phyloP scores from a whole-genome alignment of 768 basidiomycete genomes.

The Russula sp. region DNA sequence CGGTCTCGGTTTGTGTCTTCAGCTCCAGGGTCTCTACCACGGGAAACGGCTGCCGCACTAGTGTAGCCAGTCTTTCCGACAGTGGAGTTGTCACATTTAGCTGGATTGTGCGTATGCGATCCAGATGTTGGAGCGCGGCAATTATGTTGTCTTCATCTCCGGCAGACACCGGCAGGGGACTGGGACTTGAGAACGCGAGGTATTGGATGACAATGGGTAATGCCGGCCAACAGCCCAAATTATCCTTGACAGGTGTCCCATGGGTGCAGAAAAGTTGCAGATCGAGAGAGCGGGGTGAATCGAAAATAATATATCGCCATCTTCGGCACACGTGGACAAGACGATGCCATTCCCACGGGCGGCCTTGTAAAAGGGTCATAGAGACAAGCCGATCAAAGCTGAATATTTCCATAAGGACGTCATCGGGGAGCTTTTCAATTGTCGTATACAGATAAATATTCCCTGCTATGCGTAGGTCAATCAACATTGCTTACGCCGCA shows the following conservation, averaged over 20 bases:
- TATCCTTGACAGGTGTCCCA: neutral
- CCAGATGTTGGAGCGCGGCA: neutral
- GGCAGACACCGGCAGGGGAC: too few relatives aligned
- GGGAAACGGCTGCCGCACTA: neutral
- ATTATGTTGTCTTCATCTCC: neutral
- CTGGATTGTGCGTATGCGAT: neutral
- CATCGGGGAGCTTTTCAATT: too few relatives aligned
- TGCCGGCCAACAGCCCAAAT: neutral
- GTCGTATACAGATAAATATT: too few relatives aligned
- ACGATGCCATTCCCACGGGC: neutral
- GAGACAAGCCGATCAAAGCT: too few relatives aligned
- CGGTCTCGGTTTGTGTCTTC: neutral
- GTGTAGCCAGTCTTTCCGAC: neutral
- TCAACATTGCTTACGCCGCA: neutral
- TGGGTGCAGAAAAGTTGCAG: neutral
- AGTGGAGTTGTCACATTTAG: neutral
- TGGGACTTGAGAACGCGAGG: neutral
- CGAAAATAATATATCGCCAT: neutral
- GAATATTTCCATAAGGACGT: too few relatives aligned
- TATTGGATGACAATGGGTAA: neutral
- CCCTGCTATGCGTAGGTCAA: too few relatives aligned
- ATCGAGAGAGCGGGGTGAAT: neutral
- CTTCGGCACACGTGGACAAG: neutral
- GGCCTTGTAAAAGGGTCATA: neutral
- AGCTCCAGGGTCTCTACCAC: neutral